Evolutionary conservation across 139 green algal genomes (phyloP).

Genomic region (Chlorella sp.): DNA sequence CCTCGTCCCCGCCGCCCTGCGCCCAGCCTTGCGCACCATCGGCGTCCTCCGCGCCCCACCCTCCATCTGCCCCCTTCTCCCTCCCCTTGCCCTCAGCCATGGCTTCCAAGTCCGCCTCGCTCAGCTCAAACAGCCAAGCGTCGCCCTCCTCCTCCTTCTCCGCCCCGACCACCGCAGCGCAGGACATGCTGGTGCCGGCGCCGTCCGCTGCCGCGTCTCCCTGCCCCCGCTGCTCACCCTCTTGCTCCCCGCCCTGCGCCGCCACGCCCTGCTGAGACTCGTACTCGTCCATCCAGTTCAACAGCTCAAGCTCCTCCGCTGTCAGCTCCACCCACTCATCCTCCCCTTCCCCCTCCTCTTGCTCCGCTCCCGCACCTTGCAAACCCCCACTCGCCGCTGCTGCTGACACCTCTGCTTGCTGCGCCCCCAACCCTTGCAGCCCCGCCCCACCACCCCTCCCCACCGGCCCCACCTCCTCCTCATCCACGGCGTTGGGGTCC

Average conservation of each 20-base stretch:
- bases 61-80: not conserved
- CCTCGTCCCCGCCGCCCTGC: not conserved
- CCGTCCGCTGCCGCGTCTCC: too few species aligned
- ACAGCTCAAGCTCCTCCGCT: not conserved
- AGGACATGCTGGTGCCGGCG: too few species aligned
- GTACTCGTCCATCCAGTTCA: not conserved
- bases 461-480: not conserved
- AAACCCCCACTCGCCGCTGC: not conserved
- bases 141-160: not conserved
- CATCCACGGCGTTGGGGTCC: not conserved
- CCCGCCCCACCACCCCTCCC: not conserved
- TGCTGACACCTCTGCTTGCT: not conserved
- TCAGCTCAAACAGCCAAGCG: not conserved
- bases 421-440: too few species aligned
- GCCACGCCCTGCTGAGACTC: not conserved
- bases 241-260: not conserved
- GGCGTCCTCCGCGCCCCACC: not conserved
- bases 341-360: not conserved
- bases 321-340: not conserved
- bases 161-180: not conserved
- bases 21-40: not conserved
- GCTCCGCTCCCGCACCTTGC: not conserved
- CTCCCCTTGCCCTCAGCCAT: not conserved
- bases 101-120: not conserved
- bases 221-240: too few species aligned